phyloP scores from a whole-genome alignment of 2,329 filamentous ascomycete species.

The Diplocarpon mali region DNA sequence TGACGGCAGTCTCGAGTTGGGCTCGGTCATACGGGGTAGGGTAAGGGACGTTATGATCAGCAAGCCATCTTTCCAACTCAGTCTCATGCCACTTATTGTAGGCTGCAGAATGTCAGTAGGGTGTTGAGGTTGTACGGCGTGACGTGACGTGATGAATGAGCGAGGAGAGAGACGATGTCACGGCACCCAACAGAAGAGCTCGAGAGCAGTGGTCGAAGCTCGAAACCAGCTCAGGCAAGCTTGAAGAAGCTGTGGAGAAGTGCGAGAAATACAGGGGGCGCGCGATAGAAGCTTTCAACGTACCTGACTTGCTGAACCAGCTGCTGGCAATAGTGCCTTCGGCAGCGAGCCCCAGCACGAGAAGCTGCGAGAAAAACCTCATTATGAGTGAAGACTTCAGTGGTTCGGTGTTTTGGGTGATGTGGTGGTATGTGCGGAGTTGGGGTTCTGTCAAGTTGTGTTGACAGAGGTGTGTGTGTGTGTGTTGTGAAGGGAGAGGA shows the following conservation, averaged over 20 bases:
- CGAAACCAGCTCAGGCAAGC: background rate
- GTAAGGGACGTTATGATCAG: constrained; percentile 83
- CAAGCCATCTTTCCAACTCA: constrained; percentile 93
- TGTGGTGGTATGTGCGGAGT: background rate
- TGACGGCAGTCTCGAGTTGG: constrained; percentile 84
- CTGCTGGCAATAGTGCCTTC: constrained; percentile 60
- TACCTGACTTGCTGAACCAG: constrained; percentile 84
- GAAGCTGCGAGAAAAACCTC: constrained; percentile 63
- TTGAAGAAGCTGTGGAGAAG: constrained; percentile 6
- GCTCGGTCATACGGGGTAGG: constrained; percentile 86
- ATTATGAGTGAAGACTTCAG: constrained; percentile 37
- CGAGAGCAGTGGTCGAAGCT: background rate
- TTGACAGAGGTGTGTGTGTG: constrained; percentile 4
- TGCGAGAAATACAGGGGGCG: background rate
- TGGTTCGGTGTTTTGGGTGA: background rate
- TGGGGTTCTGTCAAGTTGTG: constrained; percentile 2
- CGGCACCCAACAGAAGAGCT: background rate
- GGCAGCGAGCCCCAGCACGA: constrained; percentile 62
- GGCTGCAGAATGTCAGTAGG: constrained; percentile 39
- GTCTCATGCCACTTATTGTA: constrained; percentile 99
- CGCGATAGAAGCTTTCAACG: constrained; percentile 27
- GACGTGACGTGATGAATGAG: background rate
- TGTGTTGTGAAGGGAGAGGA: background rate
- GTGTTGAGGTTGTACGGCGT: no score
- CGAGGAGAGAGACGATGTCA: background rate